Conservation (phyloP, 1,139 yeast genomes). For the Yamadazyma kanchanaburiensis region DNA sequence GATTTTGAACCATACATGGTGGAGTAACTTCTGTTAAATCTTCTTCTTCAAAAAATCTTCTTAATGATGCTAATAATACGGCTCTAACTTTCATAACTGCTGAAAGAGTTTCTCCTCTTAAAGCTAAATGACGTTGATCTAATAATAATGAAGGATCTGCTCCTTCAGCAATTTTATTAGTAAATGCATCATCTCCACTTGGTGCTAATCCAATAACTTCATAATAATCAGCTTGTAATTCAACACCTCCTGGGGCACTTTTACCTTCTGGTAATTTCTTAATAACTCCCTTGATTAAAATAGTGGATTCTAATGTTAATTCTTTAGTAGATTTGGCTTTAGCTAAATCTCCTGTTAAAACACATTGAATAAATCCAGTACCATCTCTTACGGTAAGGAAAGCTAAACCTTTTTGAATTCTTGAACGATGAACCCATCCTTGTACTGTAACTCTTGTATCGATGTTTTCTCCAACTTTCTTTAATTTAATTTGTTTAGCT, state of each 20-base stretch:
- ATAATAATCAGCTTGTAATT: slow-evolving; percentile 85
- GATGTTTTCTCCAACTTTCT: slow-evolving; percentile 46
- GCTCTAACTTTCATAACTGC: slow-evolving; percentile 98
- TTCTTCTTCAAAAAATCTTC: slow-evolving; percentile 76
- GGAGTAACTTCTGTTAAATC: slow-evolving; percentile 90
- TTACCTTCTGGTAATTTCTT: slow-evolving; percentile 92
- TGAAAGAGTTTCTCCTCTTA: slow-evolving; percentile 92
- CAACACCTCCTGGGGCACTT: slow-evolving; percentile 97
- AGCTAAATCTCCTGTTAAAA: slow-evolving; percentile 87
- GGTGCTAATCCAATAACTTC: slow-evolving; percentile 92
- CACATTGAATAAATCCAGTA: slow-evolving; percentile 84
- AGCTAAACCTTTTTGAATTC: slow-evolving; percentile 88
- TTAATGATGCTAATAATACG: slow-evolving; percentile 63
- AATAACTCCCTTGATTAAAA: slow-evolving; percentile 75
- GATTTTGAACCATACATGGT: slow-evolving; percentile 99
- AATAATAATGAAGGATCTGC: slow-evolving; percentile 90
- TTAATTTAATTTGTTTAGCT: slow-evolving; percentile 68
- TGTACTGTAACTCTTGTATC: slow-evolving; percentile 69
- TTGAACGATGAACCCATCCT: slow-evolving; percentile 97
- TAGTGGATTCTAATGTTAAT: slow-evolving; percentile 84
- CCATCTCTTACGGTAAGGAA: slow-evolving; percentile 95
- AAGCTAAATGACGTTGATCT: slow-evolving; percentile 91
- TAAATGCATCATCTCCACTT: slow-evolving; percentile 90
- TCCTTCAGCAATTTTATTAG: slow-evolving; percentile 89
- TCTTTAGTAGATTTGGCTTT: slow-evolving; percentile 81